Evolutionary conservation across 768 basidiomycete genomes (phyloP), one percentile per base, ranked within the genome.

Genomic region (Podaxis pistillaris): DNA sequence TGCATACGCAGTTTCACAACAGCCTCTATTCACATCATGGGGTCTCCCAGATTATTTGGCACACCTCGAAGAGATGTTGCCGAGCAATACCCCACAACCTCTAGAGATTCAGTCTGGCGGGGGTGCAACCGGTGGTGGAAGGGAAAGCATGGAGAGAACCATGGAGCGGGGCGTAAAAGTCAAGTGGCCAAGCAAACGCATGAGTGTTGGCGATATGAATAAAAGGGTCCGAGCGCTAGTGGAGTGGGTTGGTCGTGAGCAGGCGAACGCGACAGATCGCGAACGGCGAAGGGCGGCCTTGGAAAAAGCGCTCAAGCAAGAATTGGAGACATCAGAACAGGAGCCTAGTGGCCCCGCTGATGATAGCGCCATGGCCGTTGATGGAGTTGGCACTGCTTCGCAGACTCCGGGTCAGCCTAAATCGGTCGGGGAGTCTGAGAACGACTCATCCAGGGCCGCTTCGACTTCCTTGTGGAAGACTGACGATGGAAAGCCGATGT

Each of bases 181-280:
- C 62, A 90, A 93, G 69, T 98, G 93, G 90, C 96, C 96, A 1
- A 86, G 87, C 66, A 95, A 96, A 76, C 84, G 96, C 56, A 95
- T 89, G 85, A 97, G 95, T 67, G 89, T 96, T n/a, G 90, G 88
- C 19, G 96, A 98, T 73, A 96, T 98, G 94, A 92, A 94, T 74
- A 97, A 97, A 77, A 87, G 96, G 26, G 93, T 96, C 24, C 82
- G 93, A 38, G 86, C 89, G 47, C 81, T 98, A 53, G 86, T 96
- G 19, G 96, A 97, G 69, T 98, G 92, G 87, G 93, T 97, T n/a
- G 91, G 90, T 30, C 80, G 93, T 62, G 91, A 94, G 70, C 91
- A 94, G 73, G 91, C 89, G 7, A 85, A 80, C 66, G 88, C 89
- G 9, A 78, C 83, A 40, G 92, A 93, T 70, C 84, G 92, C 47